Evolutionary conservation across 192 early-diverging fungal genomes (phyloP).

Genomic region (Backusella australiensis): DNA sequence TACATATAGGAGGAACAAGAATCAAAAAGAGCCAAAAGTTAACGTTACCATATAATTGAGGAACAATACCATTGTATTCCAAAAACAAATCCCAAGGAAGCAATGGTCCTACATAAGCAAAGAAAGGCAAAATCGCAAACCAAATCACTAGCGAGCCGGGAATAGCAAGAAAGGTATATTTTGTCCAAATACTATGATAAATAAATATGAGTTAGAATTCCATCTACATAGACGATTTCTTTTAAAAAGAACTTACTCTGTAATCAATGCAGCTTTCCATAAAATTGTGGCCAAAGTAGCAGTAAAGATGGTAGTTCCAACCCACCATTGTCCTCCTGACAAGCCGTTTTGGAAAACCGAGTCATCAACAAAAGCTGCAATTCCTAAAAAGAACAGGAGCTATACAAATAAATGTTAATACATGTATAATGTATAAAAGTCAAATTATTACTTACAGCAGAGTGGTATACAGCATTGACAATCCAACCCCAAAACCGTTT

Average conservation of each 20-base stretch:
- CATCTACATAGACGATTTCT: no score
- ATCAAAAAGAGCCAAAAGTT: slow-evolving; percentile 87
- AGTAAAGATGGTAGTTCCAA: slow-evolving; percentile 90
- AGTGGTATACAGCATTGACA: slow-evolving; percentile 90
- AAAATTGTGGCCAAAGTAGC: slow-evolving; percentile 86
- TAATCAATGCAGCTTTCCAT: slow-evolving; percentile 85
- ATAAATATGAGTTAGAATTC: neutral
- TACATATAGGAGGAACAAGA: slow-evolving; percentile 75
- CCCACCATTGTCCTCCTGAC: slow-evolving; percentile 83
- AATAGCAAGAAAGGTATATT: slow-evolving; percentile 87
- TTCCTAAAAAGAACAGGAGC: slow-evolving; percentile 69
- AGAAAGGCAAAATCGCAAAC: slow-evolving; percentile 83
- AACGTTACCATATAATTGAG: slow-evolving; percentile 60
- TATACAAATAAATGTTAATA: slow-evolving; percentile 1
- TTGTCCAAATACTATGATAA: slow-evolving; percentile 78
- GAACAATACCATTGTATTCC: slow-evolving; percentile 71
- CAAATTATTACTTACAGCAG: slow-evolving; percentile 49
- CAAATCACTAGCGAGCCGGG: slow-evolving; percentile 88
- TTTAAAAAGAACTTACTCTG: slow-evolving; percentile 50
- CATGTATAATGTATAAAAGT: neutral
- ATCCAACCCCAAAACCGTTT: slow-evolving; percentile 90
- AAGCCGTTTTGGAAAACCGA: slow-evolving; percentile 66
- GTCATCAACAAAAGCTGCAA: slow-evolving; percentile 65
- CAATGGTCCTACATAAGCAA: slow-evolving; percentile 76
- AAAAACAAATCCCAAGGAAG: slow-evolving; percentile 55